Evolutionary conservation across 2,329 filamentous ascomycete species (phyloP).

Genomic region (Ascochyta viciae-villosae): DNA sequence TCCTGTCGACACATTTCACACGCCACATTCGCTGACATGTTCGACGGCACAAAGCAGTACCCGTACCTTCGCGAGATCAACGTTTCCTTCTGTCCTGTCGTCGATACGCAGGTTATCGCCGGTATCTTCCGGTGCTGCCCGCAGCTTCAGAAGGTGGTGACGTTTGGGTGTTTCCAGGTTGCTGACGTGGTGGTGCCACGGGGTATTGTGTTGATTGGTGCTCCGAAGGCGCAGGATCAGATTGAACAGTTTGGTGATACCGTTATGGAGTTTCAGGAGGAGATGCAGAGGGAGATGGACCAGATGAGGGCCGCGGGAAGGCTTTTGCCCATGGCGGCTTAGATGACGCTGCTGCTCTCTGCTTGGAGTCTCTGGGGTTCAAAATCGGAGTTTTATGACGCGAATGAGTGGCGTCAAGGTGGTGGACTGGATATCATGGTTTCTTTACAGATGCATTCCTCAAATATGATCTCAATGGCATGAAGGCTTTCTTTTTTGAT

Average conservation of each 20-base stretch:
- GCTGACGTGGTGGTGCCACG: slow-evolving; percentile 62
- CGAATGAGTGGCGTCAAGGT: not conserved
- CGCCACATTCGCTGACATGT: slow-evolving; percentile 76
- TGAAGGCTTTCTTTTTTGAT: too few relatives aligned
- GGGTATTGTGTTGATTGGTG: slow-evolving; percentile 66
- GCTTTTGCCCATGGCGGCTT: slow-evolving; percentile 35
- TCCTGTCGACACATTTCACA: slow-evolving; percentile 82
- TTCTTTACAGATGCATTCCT: not conserved
- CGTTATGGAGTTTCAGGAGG: slow-evolving; percentile 42
- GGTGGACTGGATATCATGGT: not conserved
- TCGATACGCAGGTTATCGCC: slow-evolving; percentile 70
- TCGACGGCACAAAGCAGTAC: slow-evolving; percentile 67
- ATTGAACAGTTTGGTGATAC: slow-evolving; percentile 59
- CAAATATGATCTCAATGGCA: not conserved
- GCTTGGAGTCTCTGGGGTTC: not conserved
- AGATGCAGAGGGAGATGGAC: slow-evolving; percentile 9
- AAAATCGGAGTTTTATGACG: not conserved
- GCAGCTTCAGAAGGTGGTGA: slow-evolving; percentile 62
- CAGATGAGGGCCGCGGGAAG: slow-evolving; percentile 21
- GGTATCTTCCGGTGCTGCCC: slow-evolving; percentile 71
- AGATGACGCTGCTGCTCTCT: not conserved
- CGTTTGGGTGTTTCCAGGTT: slow-evolving; percentile 69
- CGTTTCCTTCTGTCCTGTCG: slow-evolving; percentile 75
- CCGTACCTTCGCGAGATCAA: slow-evolving; percentile 75
- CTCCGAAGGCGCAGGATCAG: slow-evolving; percentile 64